A percentile compares a stretch with the other conserved stretches of the same genome.
Conservation (phyloP, 2,329 filamentous ascomycete species). For the Colletotrichum costaricense region DNA sequence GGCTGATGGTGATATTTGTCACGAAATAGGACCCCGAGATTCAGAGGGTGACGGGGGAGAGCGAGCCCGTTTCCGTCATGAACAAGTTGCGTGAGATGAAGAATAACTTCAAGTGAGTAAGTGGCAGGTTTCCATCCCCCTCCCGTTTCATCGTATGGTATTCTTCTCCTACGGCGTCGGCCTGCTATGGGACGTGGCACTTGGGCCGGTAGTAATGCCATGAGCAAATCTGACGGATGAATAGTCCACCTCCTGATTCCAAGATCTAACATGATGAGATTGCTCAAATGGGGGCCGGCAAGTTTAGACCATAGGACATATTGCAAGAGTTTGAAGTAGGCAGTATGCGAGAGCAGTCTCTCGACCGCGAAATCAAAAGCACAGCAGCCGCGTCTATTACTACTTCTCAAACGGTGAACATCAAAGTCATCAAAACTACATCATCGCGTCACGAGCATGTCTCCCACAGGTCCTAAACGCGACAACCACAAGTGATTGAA, state of each 20-base stretch:
- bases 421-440: conserved; percentile 34
- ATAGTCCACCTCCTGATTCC: conserved; percentile 44
- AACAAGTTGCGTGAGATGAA: conserved; percentile 89
- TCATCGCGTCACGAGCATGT: conserved; percentile 33
- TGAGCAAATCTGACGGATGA: neutral
- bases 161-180: neutral
- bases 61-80: conserved; percentile 86
- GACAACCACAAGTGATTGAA: conserved; percentile 36
- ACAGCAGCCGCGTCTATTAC: neutral
- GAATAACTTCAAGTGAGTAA: conserved; percentile 76
- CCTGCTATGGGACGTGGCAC: neutral
- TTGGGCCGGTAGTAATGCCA: neutral
- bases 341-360: too few relatives aligned
- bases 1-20: too few relatives aligned
- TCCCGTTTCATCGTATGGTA: neutral
- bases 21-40: conserved; percentile 77
- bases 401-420: neutral
- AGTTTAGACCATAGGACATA: neutral
- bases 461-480: conserved; percentile 41
- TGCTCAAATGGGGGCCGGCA: neutral
- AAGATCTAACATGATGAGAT: conserved; percentile 44
- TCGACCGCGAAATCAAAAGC: neutral
- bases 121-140: conserved; percentile 36
- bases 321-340: neutral
- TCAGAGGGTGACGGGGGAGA: conserved; percentile 85